These are phyloP conservation scores for Candida buenavistaensis DNA, from an alignment of 1,139 yeast genomes.

Conservation along the genomic window DNA sequence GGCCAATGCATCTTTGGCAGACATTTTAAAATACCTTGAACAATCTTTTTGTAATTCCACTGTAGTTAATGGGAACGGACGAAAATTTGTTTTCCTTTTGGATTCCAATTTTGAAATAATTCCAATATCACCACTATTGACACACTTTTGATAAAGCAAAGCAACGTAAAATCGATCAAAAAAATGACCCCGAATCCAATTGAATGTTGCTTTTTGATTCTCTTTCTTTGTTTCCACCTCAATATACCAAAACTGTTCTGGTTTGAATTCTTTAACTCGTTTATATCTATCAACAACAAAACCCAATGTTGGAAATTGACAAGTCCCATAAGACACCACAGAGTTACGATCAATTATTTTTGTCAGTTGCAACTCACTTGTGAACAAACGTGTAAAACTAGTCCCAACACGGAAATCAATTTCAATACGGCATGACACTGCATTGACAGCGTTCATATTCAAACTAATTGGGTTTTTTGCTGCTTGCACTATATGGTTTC, in stretches of 20 bases:
- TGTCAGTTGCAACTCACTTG: conserved; percentile 44
- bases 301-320: conserved; percentile 96
- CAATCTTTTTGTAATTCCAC: conserved; percentile 94
- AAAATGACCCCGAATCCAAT: conserved; percentile 70
- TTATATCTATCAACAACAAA: conserved; percentile 93
- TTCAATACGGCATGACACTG: conserved; percentile 85
- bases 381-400: conserved; percentile 79
- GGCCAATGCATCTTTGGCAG: conserved; percentile 79
- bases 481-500: conserved; percentile 70
- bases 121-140: conserved; percentile 43
- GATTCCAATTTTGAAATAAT: conserved; percentile 51
- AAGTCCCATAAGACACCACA: conserved; percentile 78
- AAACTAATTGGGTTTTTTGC: conserved; percentile 66
- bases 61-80: conserved; percentile 91
- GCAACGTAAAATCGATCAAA: conserved; percentile 72
- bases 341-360: conserved; percentile 26
- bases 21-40: conserved; percentile 66
- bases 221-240: conserved; percentile 50
- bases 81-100: conserved; percentile 70
- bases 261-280: conserved; percentile 65
- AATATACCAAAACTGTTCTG: conserved; percentile 83
- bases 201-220: conserved; percentile 38
- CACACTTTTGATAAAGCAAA: conserved; percentile 65
- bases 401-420: conserved; percentile 88
- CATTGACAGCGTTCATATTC: conserved; percentile 72